Evolutionary conservation across 805 yeast species (phyloP), one percentile per base, ranked within the genome.

Genomic region (Candida endomychidarum): DNA sequence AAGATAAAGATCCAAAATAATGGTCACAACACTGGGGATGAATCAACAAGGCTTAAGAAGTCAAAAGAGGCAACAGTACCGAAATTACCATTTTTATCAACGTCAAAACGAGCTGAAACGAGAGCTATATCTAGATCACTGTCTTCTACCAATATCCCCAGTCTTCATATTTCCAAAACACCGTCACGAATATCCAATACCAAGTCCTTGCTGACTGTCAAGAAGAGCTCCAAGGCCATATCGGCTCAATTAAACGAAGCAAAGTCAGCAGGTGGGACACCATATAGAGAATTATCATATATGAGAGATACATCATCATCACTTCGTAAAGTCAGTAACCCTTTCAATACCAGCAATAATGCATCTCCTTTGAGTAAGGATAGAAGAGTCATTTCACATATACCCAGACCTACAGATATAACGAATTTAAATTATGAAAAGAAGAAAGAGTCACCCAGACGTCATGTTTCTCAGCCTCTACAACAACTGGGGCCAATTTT

Each of bases 301-400:
- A 68, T 68, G 74, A 53, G 56, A 28, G 70, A 62, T 8, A 68
- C 73, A 0, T 48, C 70, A 9, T 67, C 73, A 1, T 49, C 58
- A 14, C 57, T 58, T 41, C 63, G 67, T 41, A 63, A 58, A 45
- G 28, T 37, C 22, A 36, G 42, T 7, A 47, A 38, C 32, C 47
- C 56, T 38, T 42, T 44, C 35, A 42, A 45, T 41, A 27, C 17
- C 12, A n/a, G n/a, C n/a, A n/a, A n/a, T n/a, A 35, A 33, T 17
- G 21, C 43, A 15, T 37, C 40, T 3, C 40, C 40, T 3, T 3
- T 28, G 5, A 14, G 10, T 9, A 23, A 27, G 8, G 15, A 16
- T 8, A 37, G 38, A 38, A 37, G 39, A 34, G 33, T 33, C n/a
- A 2, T 28, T 16, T 24, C 41, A 15, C 12, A 38, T 23, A 24